Evolutionary conservation across 1,139 yeast species (phyloP), one percentile per base, ranked within the genome.

Genomic region (Yamadazyma sp.): DNA sequence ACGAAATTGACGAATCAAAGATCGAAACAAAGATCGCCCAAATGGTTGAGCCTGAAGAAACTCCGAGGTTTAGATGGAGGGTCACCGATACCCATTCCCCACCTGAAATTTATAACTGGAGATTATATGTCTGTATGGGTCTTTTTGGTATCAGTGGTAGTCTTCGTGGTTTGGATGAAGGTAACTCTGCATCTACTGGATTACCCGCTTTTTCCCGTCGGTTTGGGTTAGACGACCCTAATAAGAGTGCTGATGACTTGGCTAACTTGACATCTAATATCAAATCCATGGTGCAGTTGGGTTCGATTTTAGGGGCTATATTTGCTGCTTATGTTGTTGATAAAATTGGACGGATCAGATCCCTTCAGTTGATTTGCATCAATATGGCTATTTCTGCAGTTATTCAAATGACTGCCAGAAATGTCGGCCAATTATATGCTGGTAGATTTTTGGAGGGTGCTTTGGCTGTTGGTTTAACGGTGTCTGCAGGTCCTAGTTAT

Each of bases 161-260:
- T 18, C 80, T 82, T 9, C 61, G 85, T 54, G 86, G 86, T 12
- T 70, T 67, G 38, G 86, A 80, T 54, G 85, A 79, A 57, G 86
- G 85, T 34, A 39, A 39, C 34, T 35, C 46, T 25, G 44, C 77
- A n/a, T 80, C 79, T 8, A 57, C 68, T 2, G 61, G 70, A 27
- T 69, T 75, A 3, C 78, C 70, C 46, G 60, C 77, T 1, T 79
- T 79, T 54, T 56, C 53, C 32, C 35, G 50, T 2, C 62, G 59
- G 42, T 77, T 77, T 51, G 81, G 81, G 2, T 62, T 79, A 29
- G 46, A 52, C 16, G 80, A 76, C 46, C 51, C 59, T 4, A 48
- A 53, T 23, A 73, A 69, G 45, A 39, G 69, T 2, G 61, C 46
- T 2, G 47, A 56, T 34, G 51, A 64, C n/a, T 33, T 71, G 13